Evolutionary conservation across 2,329 filamentous ascomycete genomes (phyloP), one percentile per base, ranked within the genome.

Genomic region (Hymenoscyphus occultus): DNA sequence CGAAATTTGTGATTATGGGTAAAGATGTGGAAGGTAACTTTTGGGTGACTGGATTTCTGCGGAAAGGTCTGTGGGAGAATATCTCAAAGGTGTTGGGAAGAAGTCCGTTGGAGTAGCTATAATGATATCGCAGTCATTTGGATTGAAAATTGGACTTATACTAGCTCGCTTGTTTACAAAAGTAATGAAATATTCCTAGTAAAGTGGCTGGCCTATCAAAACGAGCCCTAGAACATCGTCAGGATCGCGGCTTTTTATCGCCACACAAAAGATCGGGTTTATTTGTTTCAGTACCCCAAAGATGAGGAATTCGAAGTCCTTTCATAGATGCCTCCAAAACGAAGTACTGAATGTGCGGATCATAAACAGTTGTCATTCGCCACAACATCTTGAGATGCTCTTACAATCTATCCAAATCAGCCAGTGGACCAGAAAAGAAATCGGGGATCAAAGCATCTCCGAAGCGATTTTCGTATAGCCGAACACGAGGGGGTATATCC

Each of bases 361-460:
- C 63, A 58, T 64, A 64, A 54, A 58, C 60, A 10, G 61, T 51
- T 45, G 61, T 64, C 9, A 64, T 40, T 10, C 63, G 51, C 63
- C 63, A 64, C n/a, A 62, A 19, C 13, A 16, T 35, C 19, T 65
- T 65, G 5, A 65, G 16, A 6, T 59, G 61, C 19, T 59, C 54
- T 19, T 62, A 19, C 2, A 42, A 12, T 22, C 16, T 54, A 5
- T 51, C 32, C 59, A 62, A 32, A 48, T 51, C 59, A n/a, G 40
- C 19, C n/a, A 59, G 16, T 13, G 19, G 31, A 59, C 42, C n/a
- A 22, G 45, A 9, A 48, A 48, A 19, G n/a, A 60, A 60, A 7
- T 56, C n/a, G 3, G 22, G 0, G 16, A 4, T 32, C 7, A 31
- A 12, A n/a, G 40, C 59, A 45, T 48, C 39, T n/a, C 40, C 40